Evolutionary conservation across 2,329 filamentous ascomycete species (phyloP).

Genomic region (Sporothrix humicola): DNA sequence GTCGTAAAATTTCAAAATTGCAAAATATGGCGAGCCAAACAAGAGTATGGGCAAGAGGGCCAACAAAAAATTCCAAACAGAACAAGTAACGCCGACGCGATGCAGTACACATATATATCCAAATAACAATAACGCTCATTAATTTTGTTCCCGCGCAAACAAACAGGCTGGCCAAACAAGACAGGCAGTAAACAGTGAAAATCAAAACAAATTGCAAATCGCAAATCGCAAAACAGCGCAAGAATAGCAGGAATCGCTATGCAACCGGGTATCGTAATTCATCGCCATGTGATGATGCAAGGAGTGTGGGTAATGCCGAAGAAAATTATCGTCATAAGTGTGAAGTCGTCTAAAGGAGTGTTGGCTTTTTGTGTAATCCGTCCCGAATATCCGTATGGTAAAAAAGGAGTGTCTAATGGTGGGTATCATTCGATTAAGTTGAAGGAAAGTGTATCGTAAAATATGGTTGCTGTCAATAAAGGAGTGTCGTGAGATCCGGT

Average conservation of each 20-base stretch:
- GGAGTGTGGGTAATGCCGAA: constrained; percentile 50
- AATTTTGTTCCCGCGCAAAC: not conserved
- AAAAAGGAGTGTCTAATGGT: constrained; percentile 55
- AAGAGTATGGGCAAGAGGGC: constrained; percentile 3
- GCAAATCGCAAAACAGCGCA: constrained; percentile 9
- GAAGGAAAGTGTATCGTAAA: constrained; percentile 44
- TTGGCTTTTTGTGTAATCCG: constrained; percentile 45
- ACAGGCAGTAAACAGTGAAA: not conserved
- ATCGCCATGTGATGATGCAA: constrained; percentile 48
- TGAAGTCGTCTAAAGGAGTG: constrained; percentile 41
- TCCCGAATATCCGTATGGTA: constrained; percentile 31
- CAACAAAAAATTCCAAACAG: constrained; percentile 1
- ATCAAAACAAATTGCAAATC: not conserved
- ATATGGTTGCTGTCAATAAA: constrained; percentile 38
- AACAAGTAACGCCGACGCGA: constrained; percentile 37
- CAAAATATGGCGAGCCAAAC: not conserved
- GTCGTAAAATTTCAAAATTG: not conserved
- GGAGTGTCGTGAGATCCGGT: constrained; percentile 44
- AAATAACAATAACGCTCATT: constrained; percentile 29
- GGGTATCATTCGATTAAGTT: constrained; percentile 48
- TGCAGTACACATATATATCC: constrained; percentile 29
- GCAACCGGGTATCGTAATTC: constrained; percentile 57
- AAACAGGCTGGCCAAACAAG: constrained; percentile 28
- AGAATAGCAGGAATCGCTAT: constrained; percentile 49
- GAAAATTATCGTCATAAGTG: constrained; percentile 46